Evolutionary conservation across 768 basidiomycete genomes (phyloP).

Genomic region (Infundibulicybe gibba): DNA sequence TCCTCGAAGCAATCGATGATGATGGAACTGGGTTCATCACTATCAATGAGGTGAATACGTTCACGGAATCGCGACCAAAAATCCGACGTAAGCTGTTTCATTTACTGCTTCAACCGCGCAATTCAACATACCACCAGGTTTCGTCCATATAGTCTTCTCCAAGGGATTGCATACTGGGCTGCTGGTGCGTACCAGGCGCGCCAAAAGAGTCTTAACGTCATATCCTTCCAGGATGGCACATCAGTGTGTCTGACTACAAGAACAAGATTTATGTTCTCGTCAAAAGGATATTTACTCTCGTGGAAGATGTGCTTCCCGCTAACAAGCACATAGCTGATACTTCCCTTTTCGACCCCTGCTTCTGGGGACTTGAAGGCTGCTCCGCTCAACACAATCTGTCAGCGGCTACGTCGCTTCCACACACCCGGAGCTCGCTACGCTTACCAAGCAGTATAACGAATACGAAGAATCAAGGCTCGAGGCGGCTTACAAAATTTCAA

Average conservation of each 20-base stretch:
- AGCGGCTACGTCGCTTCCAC: constrained; percentile 20
- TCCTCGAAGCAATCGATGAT: constrained; percentile 37
- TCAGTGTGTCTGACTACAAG: constrained; percentile 28
- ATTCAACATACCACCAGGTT: too few relatives aligned
- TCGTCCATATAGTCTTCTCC: constrained; percentile 18
- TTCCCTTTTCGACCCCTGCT: constrained; percentile 27
- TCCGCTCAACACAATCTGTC: constrained; percentile 27
- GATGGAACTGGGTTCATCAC: constrained; percentile 39
- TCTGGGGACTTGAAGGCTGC: constrained; percentile 29
- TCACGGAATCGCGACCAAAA: constrained; percentile 25
- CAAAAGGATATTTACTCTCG: constrained; percentile 22
- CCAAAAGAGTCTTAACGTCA: background rate
- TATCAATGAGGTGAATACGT: constrained; percentile 37
- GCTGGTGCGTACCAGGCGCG: constrained; percentile 18
- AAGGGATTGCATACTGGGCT: constrained; percentile 36
- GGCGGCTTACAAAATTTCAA: too few relatives aligned
- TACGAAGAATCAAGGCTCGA: constrained; percentile 27
- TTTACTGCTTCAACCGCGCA: background rate
- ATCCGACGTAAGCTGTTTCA: constrained; percentile 27
- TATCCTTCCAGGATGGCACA: constrained; percentile 27
- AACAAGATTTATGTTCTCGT: constrained; percentile 27
- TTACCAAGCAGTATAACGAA: constrained; percentile 21
- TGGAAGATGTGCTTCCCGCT: constrained; percentile 25
- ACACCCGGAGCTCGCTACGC: constrained; percentile 21
- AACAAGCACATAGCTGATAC: constrained; percentile 29